Evolutionary conservation across 805 yeast genomes (phyloP).

Genomic region (Metschnikowia shivogae): DNA sequence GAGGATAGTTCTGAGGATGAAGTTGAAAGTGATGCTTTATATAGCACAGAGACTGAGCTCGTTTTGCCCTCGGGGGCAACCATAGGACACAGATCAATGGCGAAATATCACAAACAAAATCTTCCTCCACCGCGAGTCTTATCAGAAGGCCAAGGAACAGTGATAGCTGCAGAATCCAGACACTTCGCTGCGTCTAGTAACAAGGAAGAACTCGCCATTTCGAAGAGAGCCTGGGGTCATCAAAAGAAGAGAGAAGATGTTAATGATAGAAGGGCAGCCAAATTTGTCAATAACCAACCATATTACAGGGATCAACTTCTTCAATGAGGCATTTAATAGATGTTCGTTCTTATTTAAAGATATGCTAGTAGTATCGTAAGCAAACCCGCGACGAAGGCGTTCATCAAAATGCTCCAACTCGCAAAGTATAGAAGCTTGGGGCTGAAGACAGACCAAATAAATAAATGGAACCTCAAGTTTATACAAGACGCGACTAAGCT

Average conservation of each 20-base stretch:
- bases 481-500: conserved; percentile 67
- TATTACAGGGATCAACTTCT: conserved; percentile 50
- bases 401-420: conserved; percentile 63
- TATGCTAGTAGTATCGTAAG: conserved; percentile 7
- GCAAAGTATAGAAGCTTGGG: conserved; percentile 82
- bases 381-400: conserved; percentile 28
- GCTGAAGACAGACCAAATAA: conserved; percentile 96
- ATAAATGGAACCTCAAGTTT: conserved; percentile 74
- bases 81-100: conserved; percentile 41
- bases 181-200: conserved; percentile 42
- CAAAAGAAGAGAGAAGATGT: conserved; percentile 47
- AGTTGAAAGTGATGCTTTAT: conserved; percentile 27
- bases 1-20: conserved; percentile 27
- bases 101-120: conserved; percentile 42
- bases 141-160: conserved; percentile 42
- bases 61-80: conserved; percentile 39
- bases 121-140: conserved; percentile 41
- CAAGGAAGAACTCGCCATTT: conserved; percentile 36
- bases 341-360: not conserved
- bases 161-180: conserved; percentile 49
- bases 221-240: conserved; percentile 60
- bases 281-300: conserved; percentile 74
- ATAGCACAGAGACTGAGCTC: conserved; percentile 36
- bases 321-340: conserved; percentile 19
- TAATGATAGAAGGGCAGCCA: conserved; percentile 57